Conservation (phyloP, 257 asterid genomes). For the Mentha longifolia region DNA sequence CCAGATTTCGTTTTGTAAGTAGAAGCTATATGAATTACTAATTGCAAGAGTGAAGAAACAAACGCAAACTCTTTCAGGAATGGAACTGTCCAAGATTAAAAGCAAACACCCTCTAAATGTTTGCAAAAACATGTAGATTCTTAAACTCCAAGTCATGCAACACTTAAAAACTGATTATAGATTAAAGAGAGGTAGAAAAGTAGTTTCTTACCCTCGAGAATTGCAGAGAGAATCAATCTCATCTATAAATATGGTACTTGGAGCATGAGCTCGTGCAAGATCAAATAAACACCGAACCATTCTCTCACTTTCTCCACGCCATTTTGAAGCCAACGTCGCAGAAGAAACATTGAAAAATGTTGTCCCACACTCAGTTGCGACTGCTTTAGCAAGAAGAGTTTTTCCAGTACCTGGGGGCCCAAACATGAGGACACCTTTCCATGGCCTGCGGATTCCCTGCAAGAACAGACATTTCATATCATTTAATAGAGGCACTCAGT, state of each 20-base stretch:
- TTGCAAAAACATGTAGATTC: conserved; percentile 3
- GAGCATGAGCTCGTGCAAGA: conserved; percentile 98
- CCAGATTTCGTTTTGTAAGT: background rate
- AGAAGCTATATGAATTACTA: background rate
- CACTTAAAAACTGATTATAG: conserved; percentile 5
- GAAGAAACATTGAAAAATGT: conserved; percentile 98
- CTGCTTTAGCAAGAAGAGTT: conserved; percentile 99
- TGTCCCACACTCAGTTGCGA: conserved; percentile 99
- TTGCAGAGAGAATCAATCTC: conserved; percentile 99
- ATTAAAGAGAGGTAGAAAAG: conserved; percentile 17
- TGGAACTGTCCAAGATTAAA: background rate
- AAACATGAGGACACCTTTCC: conserved; percentile 99
- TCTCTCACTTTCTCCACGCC: conserved; percentile 99
- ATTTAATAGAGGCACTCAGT: background rate
- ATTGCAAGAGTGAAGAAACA: background rate
- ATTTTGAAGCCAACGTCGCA: conserved; percentile 98
- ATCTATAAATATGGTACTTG: conserved; percentile 97
- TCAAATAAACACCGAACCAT: conserved; percentile 99
- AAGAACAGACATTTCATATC: conserved; percentile 30
- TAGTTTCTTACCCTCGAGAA: conserved; percentile 82
- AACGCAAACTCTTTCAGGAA: background rate
- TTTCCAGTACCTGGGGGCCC: conserved; percentile 99
- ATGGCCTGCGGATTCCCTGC: conserved; percentile 98
- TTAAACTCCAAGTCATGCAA: background rate
- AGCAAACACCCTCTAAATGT: background rate